Percentiles rank a stretch among this genome's conserved stretches.
These are phyloP conservation scores for Globisporangium cystogenes DNA, from an alignment of 352 stramenopile genomes.

Conservation along the genomic window DNA sequence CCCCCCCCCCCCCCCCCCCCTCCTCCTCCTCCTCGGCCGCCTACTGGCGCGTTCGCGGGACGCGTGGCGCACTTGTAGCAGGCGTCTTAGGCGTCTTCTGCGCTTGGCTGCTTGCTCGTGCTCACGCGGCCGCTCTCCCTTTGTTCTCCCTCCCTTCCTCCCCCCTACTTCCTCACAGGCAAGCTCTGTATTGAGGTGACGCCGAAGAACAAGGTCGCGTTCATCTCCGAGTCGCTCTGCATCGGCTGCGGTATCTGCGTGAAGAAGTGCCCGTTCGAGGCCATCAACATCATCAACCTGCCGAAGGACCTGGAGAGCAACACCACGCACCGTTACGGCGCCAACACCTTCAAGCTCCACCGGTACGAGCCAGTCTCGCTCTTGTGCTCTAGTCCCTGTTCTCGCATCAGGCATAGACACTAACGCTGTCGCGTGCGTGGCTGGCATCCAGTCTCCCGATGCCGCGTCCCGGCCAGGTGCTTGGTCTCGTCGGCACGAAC, in stretches of 20 bases:
- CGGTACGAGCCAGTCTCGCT: too few species aligned
- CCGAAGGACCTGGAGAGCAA: conserved; percentile 98
- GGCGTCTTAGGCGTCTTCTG: too few species aligned
- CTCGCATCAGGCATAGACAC: too few species aligned
- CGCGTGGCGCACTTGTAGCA: neutral
- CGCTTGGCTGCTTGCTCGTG: neutral
- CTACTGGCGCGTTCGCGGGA: neutral
- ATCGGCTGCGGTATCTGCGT: conserved; percentile 99
- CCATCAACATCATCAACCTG: conserved; percentile 99
- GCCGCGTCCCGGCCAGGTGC: conserved; percentile 96
- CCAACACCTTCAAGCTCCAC: conserved; percentile 99
- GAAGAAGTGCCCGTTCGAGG: conserved; percentile 99
- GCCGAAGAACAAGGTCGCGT: conserved; percentile 95
- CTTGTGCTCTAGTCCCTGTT: too few species aligned
- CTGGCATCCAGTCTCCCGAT: conserved; percentile 85
- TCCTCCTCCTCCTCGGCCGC: too few species aligned
- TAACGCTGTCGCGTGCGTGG: neutral
- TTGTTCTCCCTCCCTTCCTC: neutral
- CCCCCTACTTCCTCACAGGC: conserved; percentile 23
- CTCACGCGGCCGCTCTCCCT: too few species aligned
- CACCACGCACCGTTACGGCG: conserved; percentile 99
- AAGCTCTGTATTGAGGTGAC: conserved; percentile 99
- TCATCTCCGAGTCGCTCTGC: conserved; percentile 98
- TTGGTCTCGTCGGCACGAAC: conserved; percentile 99
- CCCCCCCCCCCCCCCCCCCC: too few species aligned